Evolutionary conservation across 495 filamentous ascomycete genomes (phyloP), one percentile per base, ranked within the genome.

Genomic region (Amphirosellinia nigrospora): DNA sequence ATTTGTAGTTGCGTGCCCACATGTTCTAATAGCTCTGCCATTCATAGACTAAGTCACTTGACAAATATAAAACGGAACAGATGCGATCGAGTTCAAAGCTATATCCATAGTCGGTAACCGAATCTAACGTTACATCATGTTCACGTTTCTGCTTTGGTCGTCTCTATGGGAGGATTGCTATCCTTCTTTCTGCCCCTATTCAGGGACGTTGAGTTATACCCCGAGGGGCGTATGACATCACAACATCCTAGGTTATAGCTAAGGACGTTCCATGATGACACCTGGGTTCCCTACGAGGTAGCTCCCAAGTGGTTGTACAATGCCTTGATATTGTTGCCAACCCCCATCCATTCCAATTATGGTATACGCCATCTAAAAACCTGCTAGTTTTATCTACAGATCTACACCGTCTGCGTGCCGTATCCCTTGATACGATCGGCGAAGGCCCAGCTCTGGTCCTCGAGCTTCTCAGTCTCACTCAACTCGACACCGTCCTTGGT

Each of bases 401-500:
- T 60, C 72, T 80, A 85, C 9, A 86, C 84, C 45, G 77, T 81
- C 79, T 86, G 84, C 19, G 84, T 86, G 50, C 84, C 84, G 69
- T 86, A 86, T 9, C 84, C 84, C 70, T 77, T 90, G 77, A 97
- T 96, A 50, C 86, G 84, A 80, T 97, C 93, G 13, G 94, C 93
- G 85, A 99, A 99, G 67, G 93, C 94, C 96, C 96, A 99, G 86
- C 94, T 98, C 85, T 98, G 94, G 70, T 87, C 79, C 84, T 87
- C 86, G 56, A 88, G 80, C 79, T 86, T 83, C 83, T 96, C 92
- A 75, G 91, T 83, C 83, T 95, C 88, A 80, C 88, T 89, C 76
- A 97, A 74, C 72, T 97, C 92, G 73, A 98, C 89, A 36, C 91
- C 91, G 34, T 93, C 92, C 80, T 91, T 89, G 52, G 93, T 94